Base-by-base conservation (phyloP, 176 grass and related monocot genomes). In the Carex scoparia region DNA sequence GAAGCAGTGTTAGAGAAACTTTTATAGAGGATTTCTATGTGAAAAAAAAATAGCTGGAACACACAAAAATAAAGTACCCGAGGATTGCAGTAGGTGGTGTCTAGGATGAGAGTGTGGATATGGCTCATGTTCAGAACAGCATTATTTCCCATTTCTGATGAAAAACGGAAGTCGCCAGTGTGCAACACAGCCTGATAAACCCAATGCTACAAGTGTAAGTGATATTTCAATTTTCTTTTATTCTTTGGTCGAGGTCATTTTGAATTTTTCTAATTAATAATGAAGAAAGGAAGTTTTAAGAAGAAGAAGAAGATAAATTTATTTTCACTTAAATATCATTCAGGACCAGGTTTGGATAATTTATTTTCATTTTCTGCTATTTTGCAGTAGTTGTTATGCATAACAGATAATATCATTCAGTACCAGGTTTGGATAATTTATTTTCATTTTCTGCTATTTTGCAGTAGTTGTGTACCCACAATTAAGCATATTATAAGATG, bases 1-100 rank as follows among this genome's bases (percentile, higher is more conserved):
- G 11, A n/a, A 76, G 9, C 35, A 32, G 16, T 44, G 61, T 61
- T 62, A 81, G 4, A 74, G n/a, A 76, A 53, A 9, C 55, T 28
- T 55, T 76, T 49, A 57, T 6, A 56, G 30, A 53, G 58, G 2
- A 56, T 35, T 58, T 74, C 10, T 78, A 16, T 57, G 27, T 9
- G 28, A 35, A 14, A 78, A 55, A 2, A 54, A 56, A 30, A 5
- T 8, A 33, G 28, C 49, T 57, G 28, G 10, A 18, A 33, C n/a
- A 48, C 51, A 37, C 10, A 42, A 37, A 69, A 90, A 86, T 71
- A 33, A 81, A 89, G 51, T 91, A 94, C 95, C 79, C 81, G 88
- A 32, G 95, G 88, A 90, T 89, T 93, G 74, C 95, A 94, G 63
- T 98, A 98, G 73, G 95, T 98, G 49, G 92, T 98, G 70, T 98